Evolutionary conservation across 2,329 filamentous ascomycete genomes (phyloP), one percentile per base, ranked within the genome.

Genomic region (Ophiocordyceps camponoti-rufipedis): DNA sequence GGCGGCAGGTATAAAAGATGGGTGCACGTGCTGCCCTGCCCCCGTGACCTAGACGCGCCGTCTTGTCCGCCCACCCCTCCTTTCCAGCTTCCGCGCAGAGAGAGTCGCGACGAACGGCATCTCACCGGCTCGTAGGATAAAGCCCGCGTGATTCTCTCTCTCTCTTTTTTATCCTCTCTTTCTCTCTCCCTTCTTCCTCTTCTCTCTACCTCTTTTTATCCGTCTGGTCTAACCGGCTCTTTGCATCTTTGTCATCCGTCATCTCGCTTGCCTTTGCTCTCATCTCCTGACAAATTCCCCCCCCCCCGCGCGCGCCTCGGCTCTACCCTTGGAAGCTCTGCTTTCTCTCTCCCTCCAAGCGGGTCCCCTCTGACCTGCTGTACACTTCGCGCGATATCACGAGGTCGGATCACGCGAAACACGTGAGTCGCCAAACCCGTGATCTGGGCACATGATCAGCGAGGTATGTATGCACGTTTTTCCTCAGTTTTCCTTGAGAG

Each of bases 371-470:
- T 23, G 23, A 23, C 23, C 23, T 23, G 23, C 23, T 23, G 23
- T 23, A 23, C 23, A 23, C 23, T 33, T 33, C 31, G 31, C 31
- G 31, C 31, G 13, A 33, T 33, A 60, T 23, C 23, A 23, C 23
- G 23, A 23, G 23, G 23, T 23, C 23, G 23, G 23, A 23, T 23
- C 23, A 23, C 23, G 23, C 23, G 23, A 59, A 63, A 63, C 63
- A 67, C 64, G 63, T 66, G 64, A 65, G 61, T 55, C 53, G 53
- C 52, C 50, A 59, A 63, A 63, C 63, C 64, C 64, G 64, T 67
- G 64, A 67, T 67, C 61, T 63, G 57, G 53, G 62, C 64, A 67
- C 64, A 66, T 66, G 64, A 67, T 67, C 63, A 59, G 55, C 55
- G 52, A 63, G 64, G 64, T 66, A 65, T 63, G 63, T 64, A 55